Evolutionary conservation across 1,284 basidiomycete genomes (phyloP), one percentile per base, ranked within the genome.

Genomic region (Hypsizygus ulmarius): DNA sequence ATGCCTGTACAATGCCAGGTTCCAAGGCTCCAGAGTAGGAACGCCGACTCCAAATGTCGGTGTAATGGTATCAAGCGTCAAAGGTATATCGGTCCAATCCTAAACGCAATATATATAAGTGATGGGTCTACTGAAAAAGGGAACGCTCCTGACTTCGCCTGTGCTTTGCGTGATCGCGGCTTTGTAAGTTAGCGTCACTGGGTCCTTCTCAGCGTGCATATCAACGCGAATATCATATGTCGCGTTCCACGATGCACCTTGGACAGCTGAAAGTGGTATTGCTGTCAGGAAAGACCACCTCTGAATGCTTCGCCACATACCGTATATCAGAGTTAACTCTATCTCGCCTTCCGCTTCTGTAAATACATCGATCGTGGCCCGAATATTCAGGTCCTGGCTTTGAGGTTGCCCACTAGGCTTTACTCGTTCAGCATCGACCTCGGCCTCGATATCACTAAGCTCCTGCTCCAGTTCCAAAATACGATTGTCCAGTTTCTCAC

Each of bases 151-250:
- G 4, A 61, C 65, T 57, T 71, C 69, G 5, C 64, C 67, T 9
- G 67, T 69, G 41, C 50, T 59, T 44, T 69, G 69, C 0, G 49
- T 59, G 42, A 70, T 64, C 4, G 58, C 52, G 1, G 60, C 67
- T 48, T 69, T 68, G 52, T 70, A 70, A 5, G 63, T 56, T 8
- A 70, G 37, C 1, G 55, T 59, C 1, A 69, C 50, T 2, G 63
- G 58, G 6, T 61, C 59, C 1, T 67, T 60, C 35, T 62, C 62
- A 0, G 64, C 45, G 16, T 65, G 55, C 58, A 62, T 67, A 45
- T 67, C 60, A 7, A 69, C 67, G 5, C 64, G 59, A 21, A 68
- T 60, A 35, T 69, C 66, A 37, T 70, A 70, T 5, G 49, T 49
- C 0, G 67, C 64, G 32, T 43, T 54, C 67, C 68, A 69, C 7